Evolutionary conservation across 1,284 basidiomycete species (phyloP), one percentile per base, ranked within the genome.

Genomic region (Malassezia obtusa): DNA sequence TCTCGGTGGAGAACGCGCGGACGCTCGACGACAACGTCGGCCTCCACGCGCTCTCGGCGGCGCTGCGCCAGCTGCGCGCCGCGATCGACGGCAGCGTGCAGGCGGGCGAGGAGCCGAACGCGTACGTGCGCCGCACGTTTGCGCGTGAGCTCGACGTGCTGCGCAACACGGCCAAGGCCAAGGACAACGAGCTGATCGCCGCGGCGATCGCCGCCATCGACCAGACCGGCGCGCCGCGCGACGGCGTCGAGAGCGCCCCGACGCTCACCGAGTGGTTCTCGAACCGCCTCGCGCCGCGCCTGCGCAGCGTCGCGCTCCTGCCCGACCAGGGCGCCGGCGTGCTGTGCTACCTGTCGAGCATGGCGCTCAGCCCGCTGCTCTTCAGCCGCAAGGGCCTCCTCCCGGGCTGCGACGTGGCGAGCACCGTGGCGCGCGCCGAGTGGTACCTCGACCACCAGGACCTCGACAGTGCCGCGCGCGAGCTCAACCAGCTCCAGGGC

Each of bases 211-310:
- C 61, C 37, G 57, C 58, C 3, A 54, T 73, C 46, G 87, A 91
- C 60, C 65, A 77, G 10, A 82, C 83, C 1, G 84, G 86, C 49
- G 81, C 84, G 11, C 84, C 89, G 1, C 84, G 87, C 17, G 55
- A 54, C 28, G 92, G 92, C 26, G 83, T 96, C 50, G 89, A 94
- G 73, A 88, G 88, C 10, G 81, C 95, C 61, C 83, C 87, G 0
- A 85, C 89, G 64, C 82, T 98, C 50, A 80, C 87, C 14, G 82
- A 83, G 37, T 95, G 91, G 89, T 96, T 95, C 78, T 79, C 82
- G 50, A 81, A 82, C 45, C 83, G 83, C 40, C 87, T 99, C 35
- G 83, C 83, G 1, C 90, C 90, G 12, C 83, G 84, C 50, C 84
- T 96, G 41, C 83, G 85, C 50, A 82, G 82, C 54, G 89, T 94